Evolutionary conservation across 2,329 filamentous ascomycete genomes (phyloP), one percentile per base, ranked within the genome.

Genomic region (Calonectria hongkongensis): DNA sequence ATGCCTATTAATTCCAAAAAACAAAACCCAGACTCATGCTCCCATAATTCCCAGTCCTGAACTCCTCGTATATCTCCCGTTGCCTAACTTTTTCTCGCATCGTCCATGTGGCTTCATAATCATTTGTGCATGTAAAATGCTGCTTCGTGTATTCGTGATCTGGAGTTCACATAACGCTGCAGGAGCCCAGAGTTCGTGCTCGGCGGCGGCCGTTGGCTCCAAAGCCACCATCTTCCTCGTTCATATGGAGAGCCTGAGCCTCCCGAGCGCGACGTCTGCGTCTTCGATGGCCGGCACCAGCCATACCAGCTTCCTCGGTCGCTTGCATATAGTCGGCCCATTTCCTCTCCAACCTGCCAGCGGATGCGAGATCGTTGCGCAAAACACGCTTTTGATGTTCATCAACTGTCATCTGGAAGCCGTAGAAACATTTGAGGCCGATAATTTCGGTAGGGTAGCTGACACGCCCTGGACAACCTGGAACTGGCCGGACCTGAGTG

Each of bases 321-420:
- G 94, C 92, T 85, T 97, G 94, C 95, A 98, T 98, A 83, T 95
- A 98, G 68, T 97, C 94, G 0, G 94, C 93, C 96, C 96, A 98
- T 82, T 96, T 97, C 75, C 92, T 89, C 86, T 98, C 96, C 25
- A 98, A 88, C n/a, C 94, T 88, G 45, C 88, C 89, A 0, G 97
- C 97, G 1, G 94, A 89, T 0, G 88, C 87, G 71, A 95, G 89
- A 74, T 98, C 94, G 8, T 95, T 95, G 5, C 91, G 88, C 65
- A 98, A 83, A 0, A 98, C 94, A 4, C 96, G 91, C 85, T 96
- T 96, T 66, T 92, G 95, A 84, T 98, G 96, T 83, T 98, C 95
- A 77, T 98, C 94, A 5, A 98, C 95, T 0, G 95, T 98, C 85
- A 95, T 94, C 85, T 98, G 96, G 91, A 95, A 98, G 50, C 94